These are phyloP conservation scores for Chytriomyces sp. DNA, from an alignment of 192 early-diverging fungal species.

Conservation along the genomic window DNA sequence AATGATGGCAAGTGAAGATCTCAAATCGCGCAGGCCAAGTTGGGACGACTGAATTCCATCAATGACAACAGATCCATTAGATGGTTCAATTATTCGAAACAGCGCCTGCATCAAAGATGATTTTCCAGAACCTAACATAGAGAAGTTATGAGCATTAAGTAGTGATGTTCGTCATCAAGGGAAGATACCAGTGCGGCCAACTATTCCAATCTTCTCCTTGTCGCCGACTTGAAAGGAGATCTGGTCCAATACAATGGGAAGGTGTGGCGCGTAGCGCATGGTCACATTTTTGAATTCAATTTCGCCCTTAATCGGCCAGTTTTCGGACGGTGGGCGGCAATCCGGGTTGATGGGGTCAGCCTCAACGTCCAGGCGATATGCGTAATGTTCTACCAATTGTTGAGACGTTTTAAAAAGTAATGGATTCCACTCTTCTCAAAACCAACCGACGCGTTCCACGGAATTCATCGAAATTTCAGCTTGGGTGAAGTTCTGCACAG, in stretches of 20 bases:
- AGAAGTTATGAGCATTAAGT: too few relatives aligned
- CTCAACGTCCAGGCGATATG: constrained; percentile 43
- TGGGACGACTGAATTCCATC: constrained; percentile 69
- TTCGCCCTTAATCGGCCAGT: constrained; percentile 52
- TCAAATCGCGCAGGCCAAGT: constrained; percentile 68
- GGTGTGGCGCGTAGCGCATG: constrained; percentile 46
- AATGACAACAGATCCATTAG: constrained; percentile 35
- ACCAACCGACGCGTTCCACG: constrained; percentile 60
- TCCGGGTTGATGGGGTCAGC: constrained; percentile 29
- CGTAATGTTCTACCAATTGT: constrained; percentile 55
- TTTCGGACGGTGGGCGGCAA: constrained; percentile 31
- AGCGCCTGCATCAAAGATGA: constrained; percentile 39
- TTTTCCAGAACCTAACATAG: too few relatives aligned
- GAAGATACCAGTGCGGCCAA: constrained; percentile 43
- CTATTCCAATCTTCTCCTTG: constrained; percentile 52
- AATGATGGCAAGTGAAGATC: constrained; percentile 67
- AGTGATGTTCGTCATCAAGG: too few relatives aligned
- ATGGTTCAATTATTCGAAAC: constrained; percentile 43
- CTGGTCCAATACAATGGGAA: constrained; percentile 48
- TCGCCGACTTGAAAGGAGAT: constrained; percentile 43
- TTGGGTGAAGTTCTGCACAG: neutral
- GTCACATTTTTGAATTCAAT: constrained; percentile 48
- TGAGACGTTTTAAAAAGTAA: too few relatives aligned
- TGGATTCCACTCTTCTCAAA: too few relatives aligned
- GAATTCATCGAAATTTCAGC: constrained; percentile 60